Base-by-base conservation (phyloP, 495 filamentous ascomycete genomes). In the Lophiostoma macrostomum region DNA sequence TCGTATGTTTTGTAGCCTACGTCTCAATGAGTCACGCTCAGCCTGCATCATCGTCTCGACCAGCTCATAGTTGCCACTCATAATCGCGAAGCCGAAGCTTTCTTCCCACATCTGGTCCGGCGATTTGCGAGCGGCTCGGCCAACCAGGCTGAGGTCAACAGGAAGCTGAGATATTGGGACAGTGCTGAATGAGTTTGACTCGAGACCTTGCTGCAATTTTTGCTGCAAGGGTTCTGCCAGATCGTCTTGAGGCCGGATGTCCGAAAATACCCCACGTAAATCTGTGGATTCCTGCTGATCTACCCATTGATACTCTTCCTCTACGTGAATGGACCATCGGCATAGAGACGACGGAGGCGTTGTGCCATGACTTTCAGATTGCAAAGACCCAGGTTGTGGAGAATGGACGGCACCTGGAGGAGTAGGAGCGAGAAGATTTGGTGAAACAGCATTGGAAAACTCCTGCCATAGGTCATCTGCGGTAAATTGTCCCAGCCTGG, bases 41-140 rank as follows among this genome's bases (percentile, higher is more conserved):
- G 61, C 5, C 2, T 46, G 7, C 0, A 67, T 1, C 5, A 70
- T 37, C 0, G 50, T 16, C 0, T n/a, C 4, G 2, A 71, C 0
- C 3, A 67, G 55, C 0, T 56, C 52, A 8, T 51, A 0, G 32
- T 73, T 73, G 6, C 73, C 58, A 16, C 61, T 53, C 58, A 75
- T 74, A 34, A 74, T 74, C 30, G 44, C 58, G 50, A 74, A 74
- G 19, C 65, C 69, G 13, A 74, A 35, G n/a, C 66, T 59, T 23
- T 76, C 72, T 23, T 53, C 23, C 12, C 64, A 29, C 19, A 70
- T 35, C 38, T 69, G 50, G 1, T 67, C 45, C 3, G 60, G 58
- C 8, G 65, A 66, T 5, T 37, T 51, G 18, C 44, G 19, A n/a
- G 69, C 46, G 5, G 69, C 59, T 41, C 56, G 55, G 1, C 41